Base-by-base conservation (phyloP, 2,329 filamentous ascomycete genomes). In the Hortaea werneckii region DNA sequence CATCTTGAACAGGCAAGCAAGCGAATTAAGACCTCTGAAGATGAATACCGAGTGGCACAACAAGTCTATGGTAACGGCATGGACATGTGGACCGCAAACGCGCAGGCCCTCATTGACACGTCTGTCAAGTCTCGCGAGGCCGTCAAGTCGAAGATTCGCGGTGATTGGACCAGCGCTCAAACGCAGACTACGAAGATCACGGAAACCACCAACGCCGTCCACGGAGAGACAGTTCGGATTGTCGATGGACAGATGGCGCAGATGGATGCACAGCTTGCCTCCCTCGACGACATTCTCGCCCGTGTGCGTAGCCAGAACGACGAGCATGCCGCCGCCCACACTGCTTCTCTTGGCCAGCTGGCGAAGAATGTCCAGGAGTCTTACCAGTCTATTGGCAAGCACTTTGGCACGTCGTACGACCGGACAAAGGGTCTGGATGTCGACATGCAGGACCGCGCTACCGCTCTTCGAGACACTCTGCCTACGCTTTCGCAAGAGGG, bases 221-320 rank as follows among this genome's bases (percentile, higher is more conserved):
- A 98, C 55, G 83, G 85, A 30, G 85, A 94, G 66, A 95, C 90
- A 0, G 80, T 95, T 29, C 82, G 83, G 5, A 90, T 94, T 47
- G 89, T 96, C 9, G 85, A 90, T 58, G 82, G 85, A 47, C 92
- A 98, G 67, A 85, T 94, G 69, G 76, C 78, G 46, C 86, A 94
- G 54, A 83, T 98, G 60, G 83, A 85, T 50, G 77, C 75, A n/a
- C 87, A 96, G 65, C 89, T 98, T 78, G 79, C 82, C 46, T 85
- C 87, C 1, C 76, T 98, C 6, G 90, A 96, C 58, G 86, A 90
- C 54, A 95, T 95, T 57, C 87, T 96, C 35, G 77, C 82, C 29
- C 81, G 85, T 29, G 88, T 94, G 42, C 80, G 83, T 49, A 78
- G 78, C 1, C 84, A 94, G 58, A 96, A 95, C 62, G 79, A 83